Evolutionary conservation across 2,329 filamentous ascomycete genomes (phyloP).

Genomic region (Piedraia hortae): DNA sequence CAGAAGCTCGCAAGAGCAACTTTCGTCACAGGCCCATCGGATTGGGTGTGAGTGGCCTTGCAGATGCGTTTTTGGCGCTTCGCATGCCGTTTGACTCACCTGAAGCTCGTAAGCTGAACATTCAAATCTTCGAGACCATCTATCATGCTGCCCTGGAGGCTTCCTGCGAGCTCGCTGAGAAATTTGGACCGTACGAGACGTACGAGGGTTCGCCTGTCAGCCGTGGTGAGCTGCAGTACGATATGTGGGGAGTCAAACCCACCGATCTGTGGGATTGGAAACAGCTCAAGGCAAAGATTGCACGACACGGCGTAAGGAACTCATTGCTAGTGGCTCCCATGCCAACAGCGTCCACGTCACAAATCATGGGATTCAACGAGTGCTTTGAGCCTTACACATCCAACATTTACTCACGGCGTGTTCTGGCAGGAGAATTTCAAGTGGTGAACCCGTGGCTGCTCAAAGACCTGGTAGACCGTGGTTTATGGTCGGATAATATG

Average conservation of each 20-base stretch:
- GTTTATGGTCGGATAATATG: slow-evolving; percentile 97
- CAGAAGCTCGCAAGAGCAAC: slow-evolving; percentile 83
- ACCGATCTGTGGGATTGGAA: slow-evolving; percentile 94
- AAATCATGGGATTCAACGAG: slow-evolving; percentile 97
- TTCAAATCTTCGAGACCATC: slow-evolving; percentile 97
- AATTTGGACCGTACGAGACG: slow-evolving; percentile 60
- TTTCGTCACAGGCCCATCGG: slow-evolving; percentile 90
- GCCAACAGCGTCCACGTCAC: slow-evolving; percentile 89
- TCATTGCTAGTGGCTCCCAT: slow-evolving; percentile 85
- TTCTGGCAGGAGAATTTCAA: slow-evolving; percentile 94
- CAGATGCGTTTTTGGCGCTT: slow-evolving; percentile 89
- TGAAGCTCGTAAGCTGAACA: slow-evolving; percentile 81
- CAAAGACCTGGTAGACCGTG: slow-evolving; percentile 92
- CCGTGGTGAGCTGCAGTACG: slow-evolving; percentile 85
- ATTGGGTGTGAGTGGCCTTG: slow-evolving; percentile 89
- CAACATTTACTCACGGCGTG: slow-evolving; percentile 97
- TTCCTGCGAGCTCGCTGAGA: slow-evolving; percentile 62
- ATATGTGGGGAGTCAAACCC: slow-evolving; percentile 93
- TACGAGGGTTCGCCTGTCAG: slow-evolving; percentile 88
- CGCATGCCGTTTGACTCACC: slow-evolving; percentile 92
- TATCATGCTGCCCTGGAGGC: slow-evolving; percentile 86
- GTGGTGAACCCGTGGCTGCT: slow-evolving; percentile 97
- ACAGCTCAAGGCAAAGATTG: slow-evolving; percentile 64
- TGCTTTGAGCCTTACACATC: slow-evolving; percentile 99
- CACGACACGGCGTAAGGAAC: slow-evolving; percentile 83